Conservation (phyloP, 306 rosid genomes). For the Malus fusca region DNA sequence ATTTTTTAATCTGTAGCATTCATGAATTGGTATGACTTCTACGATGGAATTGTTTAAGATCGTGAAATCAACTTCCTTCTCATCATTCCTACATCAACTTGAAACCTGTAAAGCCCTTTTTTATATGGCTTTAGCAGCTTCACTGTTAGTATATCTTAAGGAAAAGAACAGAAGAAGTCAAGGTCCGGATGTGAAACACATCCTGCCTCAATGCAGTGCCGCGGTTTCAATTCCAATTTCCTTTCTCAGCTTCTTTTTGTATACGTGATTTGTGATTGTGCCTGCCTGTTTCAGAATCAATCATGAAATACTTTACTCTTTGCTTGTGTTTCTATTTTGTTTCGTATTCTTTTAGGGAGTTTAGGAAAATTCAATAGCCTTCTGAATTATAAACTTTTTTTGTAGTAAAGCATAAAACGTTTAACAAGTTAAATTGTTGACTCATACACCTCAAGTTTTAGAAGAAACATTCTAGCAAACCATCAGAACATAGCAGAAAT, state of each 20-base stretch:
- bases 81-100: neutral
- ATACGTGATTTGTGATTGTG: neutral
- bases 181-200: neutral
- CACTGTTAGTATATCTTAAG: neutral
- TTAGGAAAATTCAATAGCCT: neutral
- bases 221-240: neutral
- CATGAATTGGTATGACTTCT: neutral
- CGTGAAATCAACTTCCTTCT: neutral
- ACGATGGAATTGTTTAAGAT: neutral
- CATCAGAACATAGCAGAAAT: neutral
- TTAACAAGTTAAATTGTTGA: neutral
- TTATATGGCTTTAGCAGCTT: conserved; percentile 2
- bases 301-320: neutral
- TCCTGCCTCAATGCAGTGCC: neutral
- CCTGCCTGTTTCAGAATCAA: neutral
- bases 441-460: neutral
- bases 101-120: neutral
- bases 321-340: neutral
- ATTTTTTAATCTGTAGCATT: neutral
- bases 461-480: neutral
- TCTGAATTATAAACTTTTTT: neutral
- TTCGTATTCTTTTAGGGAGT: neutral
- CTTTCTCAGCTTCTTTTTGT: neutral
- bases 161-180: neutral
- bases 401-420: neutral